phyloP scores from a whole-genome alignment of 2,329 filamentous ascomycete species.

The Nothopassalora personata region DNA sequence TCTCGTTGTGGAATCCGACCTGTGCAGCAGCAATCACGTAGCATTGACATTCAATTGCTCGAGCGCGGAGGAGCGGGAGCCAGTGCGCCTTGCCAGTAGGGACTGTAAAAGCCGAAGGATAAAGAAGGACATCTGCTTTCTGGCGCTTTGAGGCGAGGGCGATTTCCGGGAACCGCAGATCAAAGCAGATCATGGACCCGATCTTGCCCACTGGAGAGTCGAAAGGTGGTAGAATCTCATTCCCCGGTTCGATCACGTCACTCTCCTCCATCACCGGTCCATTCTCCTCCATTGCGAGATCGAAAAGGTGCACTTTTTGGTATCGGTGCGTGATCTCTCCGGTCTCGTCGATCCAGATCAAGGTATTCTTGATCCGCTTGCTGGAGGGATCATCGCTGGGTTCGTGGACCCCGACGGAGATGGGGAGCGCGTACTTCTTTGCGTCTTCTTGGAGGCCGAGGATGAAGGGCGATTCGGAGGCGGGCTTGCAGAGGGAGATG shows the following conservation, averaged over 20 bases:
- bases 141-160: constrained; percentile 60
- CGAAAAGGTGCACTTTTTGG: constrained; percentile 79
- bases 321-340: constrained; percentile 62
- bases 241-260: constrained; percentile 63
- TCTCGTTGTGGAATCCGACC: constrained; percentile 66
- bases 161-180: constrained; percentile 77
- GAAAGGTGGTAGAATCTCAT: constrained; percentile 62
- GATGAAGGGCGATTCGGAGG: constrained; percentile 66
- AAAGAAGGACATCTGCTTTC: constrained; percentile 71
- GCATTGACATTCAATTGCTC: constrained; percentile 83
- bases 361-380: constrained; percentile 56
- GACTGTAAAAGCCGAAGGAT: constrained; percentile 86
- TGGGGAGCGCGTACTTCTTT: constrained; percentile 56
- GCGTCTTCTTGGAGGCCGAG: constrained; percentile 67
- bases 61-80: constrained; percentile 69
- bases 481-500: constrained; percentile 63
- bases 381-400: constrained; percentile 47
- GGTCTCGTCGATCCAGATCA: constrained; percentile 60
- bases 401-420: constrained; percentile 87
- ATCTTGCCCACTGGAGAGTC: constrained; percentile 68
- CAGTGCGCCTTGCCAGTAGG: constrained; percentile 82
- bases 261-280: constrained; percentile 59
- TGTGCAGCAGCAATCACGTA: constrained; percentile 87
- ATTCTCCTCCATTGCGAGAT: constrained; percentile 50
- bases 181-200: constrained; percentile 83